Evolutionary conservation across 2,329 filamentous ascomycete genomes (phyloP), one percentile per base, ranked within the genome.

Genomic region (Pseudogymnoascus destructans): DNA sequence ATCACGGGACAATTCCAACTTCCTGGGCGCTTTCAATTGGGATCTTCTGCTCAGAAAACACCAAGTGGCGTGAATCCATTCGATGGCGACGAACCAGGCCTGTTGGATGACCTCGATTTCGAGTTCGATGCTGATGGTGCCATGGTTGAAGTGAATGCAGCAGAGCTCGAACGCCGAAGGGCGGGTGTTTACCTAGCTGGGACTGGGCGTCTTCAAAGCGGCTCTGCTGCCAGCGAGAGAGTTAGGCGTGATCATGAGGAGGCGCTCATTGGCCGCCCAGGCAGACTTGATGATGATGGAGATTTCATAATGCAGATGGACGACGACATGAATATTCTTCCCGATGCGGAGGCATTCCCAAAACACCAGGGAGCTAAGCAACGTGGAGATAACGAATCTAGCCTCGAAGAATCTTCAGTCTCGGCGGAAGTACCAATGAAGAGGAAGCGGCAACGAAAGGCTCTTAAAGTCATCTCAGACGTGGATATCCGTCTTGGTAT

Each of bases 41-140:
- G 68, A 19, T 68, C 68, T n/a, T 74, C 69, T 32, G 65, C 61
- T 1, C 66, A 67, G 19, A 73, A 66, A 57, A 55, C 40, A 15
- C 55, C 58, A 9, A 42, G 67, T 15, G 66, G 62, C 17, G 63
- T 62, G 15, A 67, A 62, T 6, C 68, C 56, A 64, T 63, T 70
- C 17, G 70, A 71, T 38, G 70, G 76, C 13, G 70, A 75, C 38
- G 71, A 70, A 9, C 71, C 75, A 17, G 68, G 76, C 15, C 69
- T 78, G 59, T 68, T 73, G 56, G 66, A 75, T 32, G 77, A 81
- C n/a, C 73, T 75, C 19, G 77, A 77, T 57, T 82, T 86, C 63
- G 77, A 75, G 35, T 78, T 86, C 62, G 82, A 84, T 62, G 79
- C 76, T 11, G 76, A 85, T 60, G 82, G 82, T 6, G 78, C 80